A percentile compares a stretch with the other conserved stretches of the same genome.
Evolutionary conservation across 176 grass and related monocot genomes (phyloP).

Genomic region (Cenchrus fungigraminus): DNA sequence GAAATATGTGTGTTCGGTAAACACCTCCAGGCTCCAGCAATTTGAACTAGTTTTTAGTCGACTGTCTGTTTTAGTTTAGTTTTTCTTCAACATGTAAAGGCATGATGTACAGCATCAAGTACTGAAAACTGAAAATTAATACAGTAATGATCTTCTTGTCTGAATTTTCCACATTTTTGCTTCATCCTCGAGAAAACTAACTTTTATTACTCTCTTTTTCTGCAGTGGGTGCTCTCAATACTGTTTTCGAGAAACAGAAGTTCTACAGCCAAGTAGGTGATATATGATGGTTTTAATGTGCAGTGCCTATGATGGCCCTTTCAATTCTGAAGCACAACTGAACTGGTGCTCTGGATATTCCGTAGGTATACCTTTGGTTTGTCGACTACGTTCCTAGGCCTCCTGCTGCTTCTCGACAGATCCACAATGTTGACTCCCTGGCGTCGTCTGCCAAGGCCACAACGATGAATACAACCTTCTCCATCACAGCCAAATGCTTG

Average conservation of each 20-base stretch:
- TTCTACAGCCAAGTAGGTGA: slow-evolving; percentile 46
- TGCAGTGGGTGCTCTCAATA: slow-evolving; percentile 58
- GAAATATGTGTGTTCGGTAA: neutral
- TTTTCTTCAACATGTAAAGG: neutral
- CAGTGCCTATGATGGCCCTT: slow-evolving; percentile 22
- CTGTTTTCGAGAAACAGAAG: slow-evolving; percentile 50
- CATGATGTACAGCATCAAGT: neutral
- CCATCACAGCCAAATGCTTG: slow-evolving; percentile 18
- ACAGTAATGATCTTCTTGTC: neutral
- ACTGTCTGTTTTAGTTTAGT: neutral
- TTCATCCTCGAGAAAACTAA: slow-evolving; percentile 31
- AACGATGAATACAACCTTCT: slow-evolving; percentile 33
- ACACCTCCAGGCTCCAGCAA: neutral
- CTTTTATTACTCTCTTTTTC: slow-evolving; percentile 3
- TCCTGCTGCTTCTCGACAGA: slow-evolving; percentile 58
- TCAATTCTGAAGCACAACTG: slow-evolving; percentile 35
- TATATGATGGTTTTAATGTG: slow-evolving; percentile 21
- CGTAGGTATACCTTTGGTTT: slow-evolving; percentile 57
- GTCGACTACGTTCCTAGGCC: slow-evolving; percentile 53
- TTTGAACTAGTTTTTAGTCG: neutral
- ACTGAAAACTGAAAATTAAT: neutral
- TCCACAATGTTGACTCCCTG: slow-evolving; percentile 45
- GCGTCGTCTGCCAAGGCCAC: slow-evolving; percentile 45
- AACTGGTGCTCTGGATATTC: slow-evolving; percentile 26
- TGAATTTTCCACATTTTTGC: neutral